These are phyloP conservation scores for Tolypocladium ovalisporum DNA, from an alignment of 2,329 filamentous ascomycete genomes.

Conservation along the genomic window DNA sequence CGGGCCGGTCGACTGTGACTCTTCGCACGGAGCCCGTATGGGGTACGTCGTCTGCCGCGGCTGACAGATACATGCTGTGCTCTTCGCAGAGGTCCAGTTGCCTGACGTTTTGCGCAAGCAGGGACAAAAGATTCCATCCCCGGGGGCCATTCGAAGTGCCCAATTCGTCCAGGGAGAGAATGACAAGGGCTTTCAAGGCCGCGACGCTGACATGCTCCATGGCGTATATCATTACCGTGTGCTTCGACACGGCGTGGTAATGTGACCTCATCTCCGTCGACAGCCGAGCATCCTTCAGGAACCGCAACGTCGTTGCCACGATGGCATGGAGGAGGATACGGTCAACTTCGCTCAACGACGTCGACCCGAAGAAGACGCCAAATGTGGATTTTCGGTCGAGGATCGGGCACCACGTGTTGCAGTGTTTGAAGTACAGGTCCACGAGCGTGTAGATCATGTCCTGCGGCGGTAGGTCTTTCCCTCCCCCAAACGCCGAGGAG, in stretches of 20 bases:
- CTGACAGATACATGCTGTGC: slow-evolving; percentile 23
- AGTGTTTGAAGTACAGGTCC: slow-evolving; percentile 53
- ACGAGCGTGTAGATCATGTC: slow-evolving; percentile 49
- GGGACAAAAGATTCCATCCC: slow-evolving; percentile 29
- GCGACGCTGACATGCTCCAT: slow-evolving; percentile 29
- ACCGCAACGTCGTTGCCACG: slow-evolving; percentile 29
- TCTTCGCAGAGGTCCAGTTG: slow-evolving; percentile 29
- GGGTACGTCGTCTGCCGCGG: slow-evolving; percentile 19
- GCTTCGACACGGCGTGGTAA: slow-evolving; percentile 26
- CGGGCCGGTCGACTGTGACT: slow-evolving; percentile 22
- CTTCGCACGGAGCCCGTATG: slow-evolving; percentile 22
- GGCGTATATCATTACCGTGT: slow-evolving; percentile 28
- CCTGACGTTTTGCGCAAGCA: slow-evolving; percentile 25
- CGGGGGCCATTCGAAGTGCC: slow-evolving; percentile 30
- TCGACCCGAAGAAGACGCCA: slow-evolving; percentile 27
- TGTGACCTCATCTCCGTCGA: slow-evolving; percentile 25
- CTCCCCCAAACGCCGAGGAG: slow-evolving; percentile 23
- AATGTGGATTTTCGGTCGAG: slow-evolving; percentile 32
- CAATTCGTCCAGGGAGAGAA: slow-evolving; percentile 29
- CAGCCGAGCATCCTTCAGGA: slow-evolving; percentile 27
- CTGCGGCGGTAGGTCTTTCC: slow-evolving; percentile 43
- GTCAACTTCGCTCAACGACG: slow-evolving; percentile 26
- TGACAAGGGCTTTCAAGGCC: slow-evolving; percentile 27
- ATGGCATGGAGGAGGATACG: slow-evolving; percentile 32
- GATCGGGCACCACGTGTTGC: slow-evolving; percentile 47